phyloP scores from a whole-genome alignment of 306 rosid genomes.

The Delonix regia region DNA sequence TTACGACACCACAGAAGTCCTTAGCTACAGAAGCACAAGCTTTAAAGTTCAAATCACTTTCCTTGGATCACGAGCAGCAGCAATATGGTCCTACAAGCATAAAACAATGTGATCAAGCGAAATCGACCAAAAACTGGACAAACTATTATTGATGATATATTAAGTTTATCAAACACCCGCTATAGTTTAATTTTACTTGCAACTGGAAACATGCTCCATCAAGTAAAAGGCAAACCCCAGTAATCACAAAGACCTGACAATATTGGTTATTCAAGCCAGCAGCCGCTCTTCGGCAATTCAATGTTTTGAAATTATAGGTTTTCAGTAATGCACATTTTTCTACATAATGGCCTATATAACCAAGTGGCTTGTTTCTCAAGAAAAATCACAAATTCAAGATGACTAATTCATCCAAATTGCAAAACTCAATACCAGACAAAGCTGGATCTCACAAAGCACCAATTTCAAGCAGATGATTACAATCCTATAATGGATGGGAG shows the following conservation, averaged over 20 bases:
- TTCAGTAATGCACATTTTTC: conserved; percentile 1
- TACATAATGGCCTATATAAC: not conserved
- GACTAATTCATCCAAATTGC: conserved; percentile 17
- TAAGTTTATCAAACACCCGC: not conserved
- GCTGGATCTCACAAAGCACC: conserved; percentile 23
- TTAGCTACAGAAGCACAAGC: conserved; percentile 30
- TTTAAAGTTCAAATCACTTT: conserved; percentile 54
- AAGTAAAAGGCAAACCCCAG: not conserved
- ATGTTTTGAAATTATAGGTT: not conserved
- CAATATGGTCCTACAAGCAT: conserved; percentile 80
- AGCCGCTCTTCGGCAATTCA: not conserved
- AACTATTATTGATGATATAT: not conserved
- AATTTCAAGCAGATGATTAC: conserved; percentile 33
- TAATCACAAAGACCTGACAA: conserved; percentile 9
- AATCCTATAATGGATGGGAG: conserved; percentile 22
- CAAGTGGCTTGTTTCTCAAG: conserved; percentile 1
- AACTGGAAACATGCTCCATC: not conserved
- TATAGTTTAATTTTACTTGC: not conserved
- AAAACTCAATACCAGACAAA: not conserved
- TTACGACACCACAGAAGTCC: conserved; percentile 21
- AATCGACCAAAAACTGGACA: conserved; percentile 22
- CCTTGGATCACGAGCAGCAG: conserved; percentile 87
- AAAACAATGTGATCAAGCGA: conserved; percentile 35
- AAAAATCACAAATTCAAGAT: conserved; percentile 11
- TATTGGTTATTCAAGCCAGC: not conserved